These are phyloP conservation scores for Celoporthe dispersa DNA, from an alignment of 2,329 filamentous ascomycete genomes.

Conservation along the genomic window DNA sequence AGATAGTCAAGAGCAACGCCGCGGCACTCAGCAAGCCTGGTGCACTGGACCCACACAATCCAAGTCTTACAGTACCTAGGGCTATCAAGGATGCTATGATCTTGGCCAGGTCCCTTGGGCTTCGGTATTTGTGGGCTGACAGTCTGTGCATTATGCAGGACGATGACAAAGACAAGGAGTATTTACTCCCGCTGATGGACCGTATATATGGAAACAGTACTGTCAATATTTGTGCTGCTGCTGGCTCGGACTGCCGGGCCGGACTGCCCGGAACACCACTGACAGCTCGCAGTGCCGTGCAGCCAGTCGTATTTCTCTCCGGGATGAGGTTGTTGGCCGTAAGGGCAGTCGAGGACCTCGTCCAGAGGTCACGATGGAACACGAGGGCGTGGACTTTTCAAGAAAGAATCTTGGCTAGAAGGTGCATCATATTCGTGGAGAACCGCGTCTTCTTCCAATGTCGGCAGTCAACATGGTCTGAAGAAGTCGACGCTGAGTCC, in stretches of 20 bases:
- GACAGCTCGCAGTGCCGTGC: not conserved
- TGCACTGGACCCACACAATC: not conserved
- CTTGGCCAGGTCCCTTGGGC: not conserved
- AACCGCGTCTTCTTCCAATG: constrained; percentile 15
- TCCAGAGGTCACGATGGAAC: constrained; percentile 1
- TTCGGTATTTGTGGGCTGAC: constrained; percentile 10
- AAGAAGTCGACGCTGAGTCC: constrained; percentile 15
- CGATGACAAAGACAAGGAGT: not conserved
- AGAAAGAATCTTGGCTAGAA: not conserved
- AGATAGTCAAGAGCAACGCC: not conserved
- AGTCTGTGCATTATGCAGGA: constrained; percentile 3
- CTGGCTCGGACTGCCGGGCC: not conserved
- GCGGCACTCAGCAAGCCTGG: constrained; percentile 1
- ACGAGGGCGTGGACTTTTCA: constrained; percentile 7
- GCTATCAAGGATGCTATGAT: constrained; percentile 5
- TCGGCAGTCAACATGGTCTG: constrained; percentile 12
- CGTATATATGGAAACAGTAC: not conserved
- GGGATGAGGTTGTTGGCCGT: constrained; percentile 8
- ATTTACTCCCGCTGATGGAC: not conserved
- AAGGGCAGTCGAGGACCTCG: not conserved
- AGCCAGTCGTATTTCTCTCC: not conserved
- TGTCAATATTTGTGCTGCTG: constrained; percentile 14
- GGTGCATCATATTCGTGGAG: constrained; percentile 2
- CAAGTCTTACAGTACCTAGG: not conserved
- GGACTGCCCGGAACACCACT: constrained; percentile 4